Conservation (phyloP, 2,329 filamentous ascomycete genomes). For the Curvularia hawaiiensis region DNA sequence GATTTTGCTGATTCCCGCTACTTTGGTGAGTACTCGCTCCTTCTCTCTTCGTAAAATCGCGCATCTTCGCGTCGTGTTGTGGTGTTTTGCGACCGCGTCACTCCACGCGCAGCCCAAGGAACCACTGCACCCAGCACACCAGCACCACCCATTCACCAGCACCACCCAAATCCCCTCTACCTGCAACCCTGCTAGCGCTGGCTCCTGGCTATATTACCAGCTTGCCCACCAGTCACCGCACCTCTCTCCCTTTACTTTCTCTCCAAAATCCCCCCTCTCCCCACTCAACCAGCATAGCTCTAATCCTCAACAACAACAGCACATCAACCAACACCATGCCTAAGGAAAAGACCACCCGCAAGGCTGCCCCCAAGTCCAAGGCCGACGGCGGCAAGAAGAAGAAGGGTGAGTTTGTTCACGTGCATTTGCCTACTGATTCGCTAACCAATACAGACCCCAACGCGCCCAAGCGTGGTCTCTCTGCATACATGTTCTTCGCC, state of each 20-base stretch:
- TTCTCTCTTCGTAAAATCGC: conserved; percentile 32
- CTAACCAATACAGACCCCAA: conserved; percentile 74
- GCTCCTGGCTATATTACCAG: conserved; percentile 6
- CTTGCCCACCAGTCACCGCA: conserved; percentile 1
- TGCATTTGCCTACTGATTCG: conserved; percentile 12
- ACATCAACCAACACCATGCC: conserved; percentile 60
- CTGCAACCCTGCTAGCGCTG: conserved; percentile 6
- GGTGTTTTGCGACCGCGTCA: conserved; percentile 42
- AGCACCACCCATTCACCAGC: conserved; percentile 24
- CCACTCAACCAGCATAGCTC: conserved; percentile 12
- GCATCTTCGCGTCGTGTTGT: conserved; percentile 33
- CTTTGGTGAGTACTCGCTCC: conserved; percentile 38
- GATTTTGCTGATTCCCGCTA: conserved; percentile 22
- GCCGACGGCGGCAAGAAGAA: conserved; percentile 67
- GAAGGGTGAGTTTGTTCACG: conserved; percentile 62
- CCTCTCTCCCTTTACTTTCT: conserved; percentile 7
- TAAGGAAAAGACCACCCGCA: conserved; percentile 68
- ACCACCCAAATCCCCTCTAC: conserved; percentile 13
- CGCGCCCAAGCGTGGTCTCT: conserved; percentile 98
- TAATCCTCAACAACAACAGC: conserved; percentile 21
- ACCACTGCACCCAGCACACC: conserved; percentile 8
- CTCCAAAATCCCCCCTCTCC: conserved; percentile 2
- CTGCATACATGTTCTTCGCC: conserved; percentile 99
- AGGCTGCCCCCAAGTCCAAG: conserved; percentile 54
- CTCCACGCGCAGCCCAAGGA: conserved; percentile 29